These are phyloP conservation scores for Daldinia grandis DNA, from an alignment of 495 filamentous ascomycete genomes.

Conservation along the genomic window DNA sequence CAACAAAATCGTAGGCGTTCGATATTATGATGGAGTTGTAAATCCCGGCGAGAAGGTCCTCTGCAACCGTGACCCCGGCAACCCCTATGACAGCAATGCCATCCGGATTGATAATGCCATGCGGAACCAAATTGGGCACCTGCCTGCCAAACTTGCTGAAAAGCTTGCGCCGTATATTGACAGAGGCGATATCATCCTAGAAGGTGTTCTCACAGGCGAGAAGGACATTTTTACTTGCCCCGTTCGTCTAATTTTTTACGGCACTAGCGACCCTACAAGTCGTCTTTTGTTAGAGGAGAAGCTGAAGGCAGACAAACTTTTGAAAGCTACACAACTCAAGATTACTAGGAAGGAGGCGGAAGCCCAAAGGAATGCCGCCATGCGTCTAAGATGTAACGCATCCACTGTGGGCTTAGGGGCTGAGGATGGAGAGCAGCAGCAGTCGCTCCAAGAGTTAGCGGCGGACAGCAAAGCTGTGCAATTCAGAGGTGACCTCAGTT, in stretches of 20 bases:
- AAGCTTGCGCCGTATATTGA: conserved; percentile 79
- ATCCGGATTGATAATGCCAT: conserved; percentile 84
- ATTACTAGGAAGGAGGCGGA: conserved; percentile 61
- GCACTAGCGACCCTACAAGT: conserved; percentile 62
- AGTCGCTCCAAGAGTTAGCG: conserved; percentile 68
- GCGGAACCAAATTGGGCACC: conserved; percentile 80
- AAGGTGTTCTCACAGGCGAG: conserved; percentile 70
- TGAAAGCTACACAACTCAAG: conserved; percentile 57
- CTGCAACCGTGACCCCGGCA: conserved; percentile 72
- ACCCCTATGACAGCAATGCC: conserved; percentile 79
- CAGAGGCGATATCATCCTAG: conserved; percentile 62
- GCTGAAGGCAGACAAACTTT: conserved; percentile 68
- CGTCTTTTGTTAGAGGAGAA: conserved; percentile 63
- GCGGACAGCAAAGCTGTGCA: conserved; percentile 69
- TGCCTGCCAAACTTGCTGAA: conserved; percentile 68
- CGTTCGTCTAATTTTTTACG: conserved; percentile 71
- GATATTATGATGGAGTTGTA: conserved; percentile 78
- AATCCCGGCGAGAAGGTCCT: conserved; percentile 76
- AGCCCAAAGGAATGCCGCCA: conserved; percentile 47
- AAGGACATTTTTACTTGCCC: conserved; percentile 76
- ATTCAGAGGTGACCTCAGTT: conserved; percentile 66
- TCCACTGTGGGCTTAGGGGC: conserved; percentile 45
- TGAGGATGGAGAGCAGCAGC: conserved; percentile 45
- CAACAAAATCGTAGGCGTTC: conserved; percentile 80
- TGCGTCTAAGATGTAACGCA: conserved; percentile 47